Evolutionary conservation across 768 basidiomycete species (phyloP), one percentile per base, ranked within the genome.

Genomic region (Dendrothele bispora): DNA sequence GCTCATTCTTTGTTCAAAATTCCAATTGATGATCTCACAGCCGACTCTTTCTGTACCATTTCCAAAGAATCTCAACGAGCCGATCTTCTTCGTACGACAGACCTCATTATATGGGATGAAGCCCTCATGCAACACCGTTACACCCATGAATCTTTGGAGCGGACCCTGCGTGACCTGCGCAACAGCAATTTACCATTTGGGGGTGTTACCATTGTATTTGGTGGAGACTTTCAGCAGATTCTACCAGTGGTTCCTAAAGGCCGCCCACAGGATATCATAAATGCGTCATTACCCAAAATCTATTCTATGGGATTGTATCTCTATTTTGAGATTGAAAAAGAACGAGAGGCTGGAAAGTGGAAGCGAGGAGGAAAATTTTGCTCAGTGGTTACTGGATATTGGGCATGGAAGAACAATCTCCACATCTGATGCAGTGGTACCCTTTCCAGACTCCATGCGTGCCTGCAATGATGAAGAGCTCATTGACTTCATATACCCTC

Each of bases 191-290:
- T 18, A 3, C 58, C 56, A 5, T 75, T 68, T 63, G 72, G 67
- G 29, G 69, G 67, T 5, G 53, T 70, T 3, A 65, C 64, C 7
- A 45, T 70, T 1, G 51, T 75, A 2, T 69, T 73, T 61, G 68
- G 67, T 24, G 73, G 73, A 1, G 71, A 75, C 52, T 74, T 68
- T 37, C 62, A 63, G 21, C 74, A 75, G 54, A 73, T 57, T 7
- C 62, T 74, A 3, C 72, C 73, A 7, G 66, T 76, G 2, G 54
- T 75, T 24, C 52, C 36, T 0, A 52, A 60, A 46, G 73, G 72
- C 1, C 53, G 59, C 6, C 49, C 66, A 36, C 56, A 61, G 32
- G 55, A 70, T 4, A 70, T 74, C 58, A 61, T 74, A 4, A 39
- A 50, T 30, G 71, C 67, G 0, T 60, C 60, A 1, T 57, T 75